Evolutionary conservation across 2,329 filamentous ascomycete species (phyloP), one percentile per base, ranked within the genome.

Genomic region (Epichloe hybrida): DNA sequence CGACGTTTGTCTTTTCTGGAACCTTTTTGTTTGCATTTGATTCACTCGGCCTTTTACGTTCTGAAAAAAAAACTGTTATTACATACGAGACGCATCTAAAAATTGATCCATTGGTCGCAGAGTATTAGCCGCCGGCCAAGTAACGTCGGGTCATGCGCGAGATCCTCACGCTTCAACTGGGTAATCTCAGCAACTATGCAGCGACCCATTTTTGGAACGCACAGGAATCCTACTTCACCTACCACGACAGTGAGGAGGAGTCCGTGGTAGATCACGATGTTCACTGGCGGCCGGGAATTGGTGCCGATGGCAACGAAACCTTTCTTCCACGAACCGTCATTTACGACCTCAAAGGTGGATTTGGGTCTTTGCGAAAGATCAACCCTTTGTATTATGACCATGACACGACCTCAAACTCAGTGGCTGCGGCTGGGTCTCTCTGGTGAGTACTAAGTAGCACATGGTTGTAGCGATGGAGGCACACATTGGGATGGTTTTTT

Each of bases 171-270:
- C 73, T 98, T 44, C 93, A 98, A 73, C 81, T 97, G 53, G 93
- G 93, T 42, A 85, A 95, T 64, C 83, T 86, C 63, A 90, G 86
- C 65, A 98, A 98, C 67, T 95, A 96, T 62, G 72, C 94, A 21
- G 90, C 86, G 34, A 94, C 90, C 0, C 93, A 98, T 71, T 98
- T 96, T 67, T 98, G 93, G 93, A 98, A 98, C 61, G 76, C 86
- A 5, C 91, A 95, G 86, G 93, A 98, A 74, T 95, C 91, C 1
- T 98, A 98, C 69, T 97, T 97, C 64, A 96, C 90, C 13, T 97
- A 96, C 62, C 75, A 74, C 2, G 72, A 77, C 44, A 54, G 67
- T n/a, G 61, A 64, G 11, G 53, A 59, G 13, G 53, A 59, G 13
- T 59, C 66, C 0, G 54, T 54, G 2, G 55, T 71, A 1, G 64